These are phyloP conservation scores for Rehmannia glutinosa DNA, from an alignment of 257 asterid genomes.

Conservation along the genomic window DNA sequence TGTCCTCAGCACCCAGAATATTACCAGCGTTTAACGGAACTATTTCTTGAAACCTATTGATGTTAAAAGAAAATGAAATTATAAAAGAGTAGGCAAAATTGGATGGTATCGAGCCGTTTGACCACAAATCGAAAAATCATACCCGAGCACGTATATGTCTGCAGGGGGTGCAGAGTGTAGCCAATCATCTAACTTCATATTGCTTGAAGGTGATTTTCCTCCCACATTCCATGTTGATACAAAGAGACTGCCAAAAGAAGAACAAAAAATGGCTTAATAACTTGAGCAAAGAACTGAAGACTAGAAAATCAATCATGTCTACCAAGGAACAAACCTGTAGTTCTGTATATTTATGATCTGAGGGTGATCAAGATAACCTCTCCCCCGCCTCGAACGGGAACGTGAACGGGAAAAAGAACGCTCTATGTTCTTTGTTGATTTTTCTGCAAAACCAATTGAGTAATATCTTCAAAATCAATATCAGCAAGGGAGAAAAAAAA, in stretches of 20 bases:
- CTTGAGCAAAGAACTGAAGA: neutral
- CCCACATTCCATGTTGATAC: conserved; percentile 98
- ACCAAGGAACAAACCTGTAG: conserved; percentile 28
- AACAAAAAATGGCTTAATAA: neutral
- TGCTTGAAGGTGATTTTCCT: conserved; percentile 81
- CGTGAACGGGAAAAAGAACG: conserved; percentile 67
- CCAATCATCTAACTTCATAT: conserved; percentile 90
- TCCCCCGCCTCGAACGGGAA: conserved; percentile 61
- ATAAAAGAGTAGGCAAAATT: neutral
- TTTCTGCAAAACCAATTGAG: conserved; percentile 48
- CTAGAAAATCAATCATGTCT: neutral
- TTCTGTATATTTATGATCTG: conserved; percentile 89
- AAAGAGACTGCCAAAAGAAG: conserved; percentile 49
- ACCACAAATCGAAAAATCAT: conserved; percentile 10
- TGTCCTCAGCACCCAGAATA: conserved; percentile 94
- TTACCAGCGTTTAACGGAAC: conserved; percentile 97
- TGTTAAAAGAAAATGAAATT: neutral
- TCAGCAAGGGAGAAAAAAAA: neutral
- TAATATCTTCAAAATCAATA: conserved; percentile 1
- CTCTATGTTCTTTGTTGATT: conserved; percentile 53
- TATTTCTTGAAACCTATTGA: conserved; percentile 84
- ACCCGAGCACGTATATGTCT: conserved; percentile 99
- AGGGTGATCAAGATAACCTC: conserved; percentile 92
- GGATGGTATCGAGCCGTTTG: too few relatives aligned
- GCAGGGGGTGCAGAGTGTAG: conserved; percentile 96